Conservation (phyloP, 169 alveolate species). For the Babesia caballi region DNA sequence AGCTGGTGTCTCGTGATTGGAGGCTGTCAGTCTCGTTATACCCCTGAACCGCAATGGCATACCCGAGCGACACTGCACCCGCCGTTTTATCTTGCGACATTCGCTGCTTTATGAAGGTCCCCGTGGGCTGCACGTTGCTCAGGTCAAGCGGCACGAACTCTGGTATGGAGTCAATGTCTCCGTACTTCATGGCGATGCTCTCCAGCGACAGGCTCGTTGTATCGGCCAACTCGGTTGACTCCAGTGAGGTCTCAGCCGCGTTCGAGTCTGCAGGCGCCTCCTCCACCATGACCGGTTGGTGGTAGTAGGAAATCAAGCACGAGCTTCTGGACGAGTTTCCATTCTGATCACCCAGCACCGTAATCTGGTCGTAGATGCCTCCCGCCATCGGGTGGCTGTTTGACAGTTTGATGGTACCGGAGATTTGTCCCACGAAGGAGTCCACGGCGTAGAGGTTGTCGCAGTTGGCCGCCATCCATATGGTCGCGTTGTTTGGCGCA, state of each 20-base stretch:
- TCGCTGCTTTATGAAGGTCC: background rate
- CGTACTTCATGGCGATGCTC: slow-evolving; percentile 52
- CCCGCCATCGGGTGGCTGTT: background rate
- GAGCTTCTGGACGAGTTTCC: slow-evolving; percentile 46
- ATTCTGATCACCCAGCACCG: slow-evolving; percentile 27
- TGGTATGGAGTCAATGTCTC: slow-evolving; percentile 46
- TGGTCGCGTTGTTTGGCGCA: slow-evolving; percentile 2
- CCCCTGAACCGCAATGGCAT: slow-evolving; percentile 3
- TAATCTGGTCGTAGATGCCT: slow-evolving; percentile 24
- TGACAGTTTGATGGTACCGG: slow-evolving; percentile 3
- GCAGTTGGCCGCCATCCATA: slow-evolving; percentile 21
- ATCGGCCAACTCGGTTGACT: background rate
- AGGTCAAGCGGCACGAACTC: slow-evolving; percentile 43
- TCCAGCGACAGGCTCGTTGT: background rate
- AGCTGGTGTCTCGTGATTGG: slow-evolving; percentile 23
- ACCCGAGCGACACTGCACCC: slow-evolving; percentile 53
- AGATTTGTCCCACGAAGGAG: slow-evolving; percentile 26
- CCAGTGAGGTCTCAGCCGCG: background rate
- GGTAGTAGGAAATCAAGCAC: slow-evolving; percentile 39
- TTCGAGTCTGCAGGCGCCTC: background rate
- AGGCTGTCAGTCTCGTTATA: background rate
- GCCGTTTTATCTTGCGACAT: slow-evolving; percentile 7
- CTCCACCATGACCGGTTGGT: background rate
- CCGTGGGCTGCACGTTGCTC: background rate
- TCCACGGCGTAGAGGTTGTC: slow-evolving; percentile 37